Evolutionary conservation across 2,329 filamentous ascomycete species (phyloP), one percentile per base, ranked within the genome.

Genomic region (Aspergillus pseudoviridinutans): DNA sequence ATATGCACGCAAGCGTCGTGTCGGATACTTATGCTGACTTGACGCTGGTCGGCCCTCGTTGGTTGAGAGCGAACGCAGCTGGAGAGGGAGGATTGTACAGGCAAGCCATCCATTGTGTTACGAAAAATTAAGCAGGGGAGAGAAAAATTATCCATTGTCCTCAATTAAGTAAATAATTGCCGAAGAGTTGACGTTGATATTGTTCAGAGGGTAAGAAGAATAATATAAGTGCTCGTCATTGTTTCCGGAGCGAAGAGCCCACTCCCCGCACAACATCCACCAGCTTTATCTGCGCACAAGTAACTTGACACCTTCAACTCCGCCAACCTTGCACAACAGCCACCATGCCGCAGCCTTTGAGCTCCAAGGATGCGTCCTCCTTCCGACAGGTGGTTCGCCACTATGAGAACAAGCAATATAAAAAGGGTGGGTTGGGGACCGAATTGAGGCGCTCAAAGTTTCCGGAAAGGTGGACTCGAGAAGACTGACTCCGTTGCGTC

Each of bases 361-460:
- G 72, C 66, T 87, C 91, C 71, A 97, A 97, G 80, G 94, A 99
- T 83, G 87, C 87, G 68, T 88, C 92, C 74, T 88, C 97, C 79
- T 99, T 99, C 78, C 89, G 92, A 63, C 91, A 92, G 74, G 87
- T 99, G 64, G 91, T 99, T 70, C 92, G 93, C 74, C 87, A 91
- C 78, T 99, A 97, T 82, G 94, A 99, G 78, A 89, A 92, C 73
- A 99, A 99, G 78, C 93, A 97, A 72, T 97, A 97, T 81, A 99
- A 97, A 80, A 90, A 89, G 76, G 86, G 85, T 86, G 68, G 32
- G 67, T 60, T 52, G 58, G 10, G 24, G 44, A 14, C 44, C 44
- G 22, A 25, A 47, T 42, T 54, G 54, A 51, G 46, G 51, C 53
- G 29, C 42, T 46, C 41, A 47, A 54, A 41, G 49, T 56, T 44